Percentiles rank a stretch among this genome's conserved stretches.
Evolutionary conservation across 1,284 basidiomycete species (phyloP).

Genomic region (Schizophyllum commune): DNA sequence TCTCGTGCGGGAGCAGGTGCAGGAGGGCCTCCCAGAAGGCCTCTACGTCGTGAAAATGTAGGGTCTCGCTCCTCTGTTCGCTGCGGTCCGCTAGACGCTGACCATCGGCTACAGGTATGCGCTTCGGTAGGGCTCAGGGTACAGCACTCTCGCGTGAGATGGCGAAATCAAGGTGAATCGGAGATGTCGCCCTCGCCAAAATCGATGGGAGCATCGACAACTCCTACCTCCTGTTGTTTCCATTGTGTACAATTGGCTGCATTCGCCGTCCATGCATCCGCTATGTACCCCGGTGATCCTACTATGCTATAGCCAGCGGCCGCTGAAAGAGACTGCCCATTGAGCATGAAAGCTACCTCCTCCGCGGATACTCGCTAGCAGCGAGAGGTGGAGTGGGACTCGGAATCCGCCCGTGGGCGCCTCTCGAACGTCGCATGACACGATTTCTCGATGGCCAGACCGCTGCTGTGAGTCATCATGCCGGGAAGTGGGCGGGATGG

Average conservation of each 20-base stretch:
- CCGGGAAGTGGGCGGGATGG: neutral
- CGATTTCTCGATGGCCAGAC: neutral
- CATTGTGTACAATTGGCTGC: no score
- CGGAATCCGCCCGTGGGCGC: neutral
- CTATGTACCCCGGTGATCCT: no score
- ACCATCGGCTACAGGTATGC: slow-evolving; percentile 43
- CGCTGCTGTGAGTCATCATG: neutral
- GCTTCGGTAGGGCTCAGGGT: slow-evolving; percentile 16
- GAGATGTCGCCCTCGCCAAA: no score
- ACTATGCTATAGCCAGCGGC: no score
- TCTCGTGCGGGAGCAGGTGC: slow-evolving; percentile 64
- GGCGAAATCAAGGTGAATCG: slow-evolving; percentile 5
- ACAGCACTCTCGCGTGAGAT: neutral
- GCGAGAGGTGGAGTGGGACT: neutral
- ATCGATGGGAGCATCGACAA: no score
- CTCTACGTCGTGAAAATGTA: slow-evolving; percentile 83
- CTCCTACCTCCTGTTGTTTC: no score
- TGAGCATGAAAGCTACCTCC: neutral
- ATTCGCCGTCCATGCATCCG: no score
- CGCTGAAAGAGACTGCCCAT: no score
- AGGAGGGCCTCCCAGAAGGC: slow-evolving; percentile 73
- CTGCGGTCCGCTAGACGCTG: slow-evolving; percentile 5
- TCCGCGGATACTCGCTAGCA: neutral
- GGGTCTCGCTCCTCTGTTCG: slow-evolving; percentile 16
- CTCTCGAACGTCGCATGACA: neutral